Percentiles rank a stretch among this genome's conserved stretches.
phyloP scores from a whole-genome alignment of 1,284 basidiomycete genomes.

The Exsudoporus floridanus region DNA sequence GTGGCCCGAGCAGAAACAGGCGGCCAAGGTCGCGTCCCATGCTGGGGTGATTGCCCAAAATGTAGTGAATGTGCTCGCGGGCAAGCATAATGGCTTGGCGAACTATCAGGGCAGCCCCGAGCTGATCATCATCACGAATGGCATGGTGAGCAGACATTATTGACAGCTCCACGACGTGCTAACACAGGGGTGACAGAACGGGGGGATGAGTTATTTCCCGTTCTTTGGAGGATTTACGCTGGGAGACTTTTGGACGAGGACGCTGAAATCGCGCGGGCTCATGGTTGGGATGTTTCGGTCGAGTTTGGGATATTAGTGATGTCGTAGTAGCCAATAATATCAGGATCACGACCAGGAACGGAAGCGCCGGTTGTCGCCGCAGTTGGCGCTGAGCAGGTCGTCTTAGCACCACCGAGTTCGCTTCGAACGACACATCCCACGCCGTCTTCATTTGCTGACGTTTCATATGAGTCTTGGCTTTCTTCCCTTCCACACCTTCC shows the following conservation, averaged over 20 bases:
- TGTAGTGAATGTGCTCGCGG: slow-evolving; percentile 44
- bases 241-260: slow-evolving; percentile 38
- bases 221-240: slow-evolving; percentile 49
- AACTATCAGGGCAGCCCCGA: slow-evolving; percentile 53
- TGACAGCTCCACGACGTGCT: background rate
- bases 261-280: slow-evolving; percentile 31
- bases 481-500: slow-evolving; percentile 8
- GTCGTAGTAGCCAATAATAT: slow-evolving; percentile 7
- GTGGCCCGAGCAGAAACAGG: slow-evolving; percentile 59
- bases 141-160: slow-evolving; percentile 45
- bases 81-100: slow-evolving; percentile 34
- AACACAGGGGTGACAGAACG: slow-evolving; percentile 36
- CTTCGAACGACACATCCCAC: slow-evolving; percentile 11
- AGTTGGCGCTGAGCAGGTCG: background rate
- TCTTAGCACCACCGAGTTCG: slow-evolving; percentile 19
- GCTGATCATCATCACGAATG: slow-evolving; percentile 56
- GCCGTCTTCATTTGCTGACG: background rate
- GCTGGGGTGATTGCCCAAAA: slow-evolving; percentile 47
- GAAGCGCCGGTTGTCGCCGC: background rate
- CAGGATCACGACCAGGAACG: slow-evolving; percentile 7
- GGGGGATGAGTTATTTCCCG: slow-evolving; percentile 46
- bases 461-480: slow-evolving; percentile 12
- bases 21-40: slow-evolving; percentile 48
- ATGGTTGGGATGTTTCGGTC: slow-evolving; percentile 31
- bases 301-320: slow-evolving; percentile 24